Evolutionary conservation across 345 rosid species (phyloP), one percentile per base, ranked within the genome.

Genomic region (Boechera stricta): DNA sequence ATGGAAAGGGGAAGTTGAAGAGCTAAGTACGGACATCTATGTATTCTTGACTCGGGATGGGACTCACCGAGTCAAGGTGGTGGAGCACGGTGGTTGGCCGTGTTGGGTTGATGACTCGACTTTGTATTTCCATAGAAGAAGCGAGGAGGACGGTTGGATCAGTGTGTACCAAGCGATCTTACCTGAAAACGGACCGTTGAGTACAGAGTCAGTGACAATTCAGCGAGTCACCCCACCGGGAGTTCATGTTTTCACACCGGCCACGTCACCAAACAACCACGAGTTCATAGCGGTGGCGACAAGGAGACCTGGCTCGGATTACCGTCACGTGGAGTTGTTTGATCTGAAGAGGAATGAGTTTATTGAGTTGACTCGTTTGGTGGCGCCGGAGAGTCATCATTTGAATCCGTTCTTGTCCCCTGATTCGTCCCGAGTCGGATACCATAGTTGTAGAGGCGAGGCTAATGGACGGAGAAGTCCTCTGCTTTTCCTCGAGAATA

Each of bases 1-100:
- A 0, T 94, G 97, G 97, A 59, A 48, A 8, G 94, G 98, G 18
- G 96, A 91, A 66, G 88, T 90, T 13, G 90, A 86, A 78, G 94
- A 86, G 73, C 86, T 94, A 12, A 82, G 81, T 36, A 90, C 96
- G 18, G 93, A 91, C 73, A 87, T 94, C 66, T 91, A 89, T 32
- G 70, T 90, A 0, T 94, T 90, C 82, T 77, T 76, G 74, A 94
- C 96, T 77, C 80, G 85, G n/a, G 92, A 94, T 65, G 97, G 96
- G 71, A 75, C 85, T 76, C 83, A 44, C 36, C 85, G 96, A 61
- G 87, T 85, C 71, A 94, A 91, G 84, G 87, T 87, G 11, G 89
- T 89, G 39, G 87, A 90, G 61, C 91, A 86, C 77, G 97, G 96
- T 49, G 98, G 94, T 0, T 94, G 98, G 98, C 96, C 97, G 61